phyloP scores from a whole-genome alignment of 768 basidiomycete genomes.

The Coprinellus micaceus region DNA sequence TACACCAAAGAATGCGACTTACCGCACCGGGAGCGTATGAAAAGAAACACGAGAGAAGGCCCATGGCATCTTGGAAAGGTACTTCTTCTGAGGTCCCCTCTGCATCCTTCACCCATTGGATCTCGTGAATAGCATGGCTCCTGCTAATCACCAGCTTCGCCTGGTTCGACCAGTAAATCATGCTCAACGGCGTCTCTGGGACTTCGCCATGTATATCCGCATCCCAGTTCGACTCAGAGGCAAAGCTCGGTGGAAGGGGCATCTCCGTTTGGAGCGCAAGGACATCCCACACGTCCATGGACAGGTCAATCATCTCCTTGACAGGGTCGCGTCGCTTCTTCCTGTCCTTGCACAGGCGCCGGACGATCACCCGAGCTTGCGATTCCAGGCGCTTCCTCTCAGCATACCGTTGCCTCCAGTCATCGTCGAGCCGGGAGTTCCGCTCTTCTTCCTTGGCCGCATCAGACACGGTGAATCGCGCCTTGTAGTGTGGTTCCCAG shows the following conservation, averaged over 20 bases:
- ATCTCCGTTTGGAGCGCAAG: conserved; percentile 27
- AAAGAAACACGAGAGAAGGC: neutral
- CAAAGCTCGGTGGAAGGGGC: conserved; percentile 1
- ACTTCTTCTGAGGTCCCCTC: neutral
- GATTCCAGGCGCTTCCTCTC: conserved; percentile 43
- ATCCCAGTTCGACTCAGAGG: neutral
- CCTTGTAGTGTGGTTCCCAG: conserved; percentile 53
- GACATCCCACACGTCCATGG: conserved; percentile 56
- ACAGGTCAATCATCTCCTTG: conserved; percentile 34
- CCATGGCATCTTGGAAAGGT: neutral
- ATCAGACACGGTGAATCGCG: conserved; percentile 43
- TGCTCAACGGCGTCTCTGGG: conserved; percentile 20
- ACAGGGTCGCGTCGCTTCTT: conserved; percentile 38
- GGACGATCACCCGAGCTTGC: conserved; percentile 36
- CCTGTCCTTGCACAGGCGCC: conserved; percentile 35
- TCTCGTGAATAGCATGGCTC: conserved; percentile 6
- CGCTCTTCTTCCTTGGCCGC: conserved; percentile 34
- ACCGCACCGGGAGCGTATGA: neutral
- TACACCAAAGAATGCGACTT: neutral
- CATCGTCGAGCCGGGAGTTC: conserved; percentile 20
- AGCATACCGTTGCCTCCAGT: conserved; percentile 48
- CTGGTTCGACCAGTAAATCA: conserved; percentile 9
- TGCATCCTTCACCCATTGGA: neutral
- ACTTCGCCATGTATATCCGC: neutral
- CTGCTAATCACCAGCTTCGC: conserved; percentile 6